phyloP scores from a whole-genome alignment of 352 stramenopile genomes.

The Phytophthora tentaculata region DNA sequence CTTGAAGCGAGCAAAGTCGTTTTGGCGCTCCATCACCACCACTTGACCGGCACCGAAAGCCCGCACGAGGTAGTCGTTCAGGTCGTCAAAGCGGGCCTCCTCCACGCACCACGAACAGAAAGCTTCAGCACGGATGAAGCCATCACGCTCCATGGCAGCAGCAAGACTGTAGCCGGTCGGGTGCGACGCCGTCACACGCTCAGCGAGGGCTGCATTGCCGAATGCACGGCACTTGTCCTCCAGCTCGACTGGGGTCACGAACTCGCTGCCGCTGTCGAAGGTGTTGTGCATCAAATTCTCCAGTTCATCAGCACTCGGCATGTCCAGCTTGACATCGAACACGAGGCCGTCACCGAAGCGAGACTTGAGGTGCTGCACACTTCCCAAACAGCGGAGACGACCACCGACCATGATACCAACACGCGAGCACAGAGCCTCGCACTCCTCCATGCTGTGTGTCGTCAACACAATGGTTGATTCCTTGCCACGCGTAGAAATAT shows the following conservation, averaged over 20 bases:
- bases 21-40: conserved; percentile 63
- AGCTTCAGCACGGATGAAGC: conserved; percentile 39
- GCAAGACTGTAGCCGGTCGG: conserved; percentile 66
- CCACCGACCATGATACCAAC: conserved; percentile 94
- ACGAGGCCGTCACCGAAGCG: conserved; percentile 96
- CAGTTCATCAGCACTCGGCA: conserved; percentile 29
- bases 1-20: conserved; percentile 76
- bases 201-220: conserved; percentile 39
- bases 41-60: conserved; percentile 31
- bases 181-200: conserved; percentile 46
- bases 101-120: conserved; percentile 68
- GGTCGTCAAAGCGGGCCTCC: conserved; percentile 45
- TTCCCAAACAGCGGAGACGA: conserved; percentile 83
- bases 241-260: conserved; percentile 32
- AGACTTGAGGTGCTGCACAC: conserved; percentile 94
- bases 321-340: conserved; percentile 80
- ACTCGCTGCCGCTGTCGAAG: conserved; percentile 31
- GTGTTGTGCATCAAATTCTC: conserved; percentile 26
- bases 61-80: conserved; percentile 51
- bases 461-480: conserved; percentile 91
- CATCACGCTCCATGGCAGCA: conserved; percentile 49
- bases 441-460: conserved; percentile 97
- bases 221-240: conserved; percentile 44
- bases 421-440: conserved; percentile 92
- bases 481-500: conserved; percentile 71